phyloP scores from a whole-genome alignment of 2,329 filamentous ascomycete genomes.

The Fusarium pseudocircinatum region DNA sequence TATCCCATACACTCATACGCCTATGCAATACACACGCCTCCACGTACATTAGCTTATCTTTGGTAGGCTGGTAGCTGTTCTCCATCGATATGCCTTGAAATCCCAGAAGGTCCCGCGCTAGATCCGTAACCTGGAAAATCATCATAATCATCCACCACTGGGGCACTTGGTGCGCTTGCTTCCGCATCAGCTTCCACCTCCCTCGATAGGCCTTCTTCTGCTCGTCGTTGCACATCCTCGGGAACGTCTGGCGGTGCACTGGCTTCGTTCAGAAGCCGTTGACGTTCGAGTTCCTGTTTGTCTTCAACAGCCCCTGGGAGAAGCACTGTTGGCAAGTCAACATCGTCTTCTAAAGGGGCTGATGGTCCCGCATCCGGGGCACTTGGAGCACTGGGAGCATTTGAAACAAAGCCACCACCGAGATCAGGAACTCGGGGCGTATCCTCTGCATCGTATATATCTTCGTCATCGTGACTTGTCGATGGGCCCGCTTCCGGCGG shows the following conservation, averaged over 20 bases:
- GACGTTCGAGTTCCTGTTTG: constrained; percentile 80
- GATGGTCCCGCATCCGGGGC: constrained; percentile 47
- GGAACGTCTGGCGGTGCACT: constrained; percentile 71
- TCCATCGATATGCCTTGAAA: constrained; percentile 22
- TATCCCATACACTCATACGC: constrained; percentile 16
- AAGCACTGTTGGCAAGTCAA: constrained; percentile 45
- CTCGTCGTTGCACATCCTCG: constrained; percentile 58
- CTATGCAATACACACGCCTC: constrained; percentile 15
- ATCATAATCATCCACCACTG: constrained; percentile 65
- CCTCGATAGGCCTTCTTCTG: constrained; percentile 44
- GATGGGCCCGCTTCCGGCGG: constrained; percentile 57
- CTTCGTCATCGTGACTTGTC: constrained; percentile 51
- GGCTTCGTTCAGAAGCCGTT: constrained; percentile 69
- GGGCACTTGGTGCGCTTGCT: constrained; percentile 70
- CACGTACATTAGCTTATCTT: constrained; percentile 43
- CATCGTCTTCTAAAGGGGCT: constrained; percentile 58
- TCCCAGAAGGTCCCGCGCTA: constrained; percentile 39
- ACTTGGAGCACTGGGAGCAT: constrained; percentile 6
- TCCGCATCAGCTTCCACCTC: constrained; percentile 43
- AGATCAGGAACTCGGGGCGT: constrained; percentile 42
- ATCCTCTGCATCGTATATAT: constrained; percentile 60
- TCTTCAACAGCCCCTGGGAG: constrained; percentile 65
- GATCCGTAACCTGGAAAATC: constrained; percentile 53
- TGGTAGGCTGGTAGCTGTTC: constrained; percentile 55
- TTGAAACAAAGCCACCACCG: constrained; percentile 15